Base-by-base conservation (phyloP, 352 stramenopile species). In the Phytophthora kernoviae region DNA sequence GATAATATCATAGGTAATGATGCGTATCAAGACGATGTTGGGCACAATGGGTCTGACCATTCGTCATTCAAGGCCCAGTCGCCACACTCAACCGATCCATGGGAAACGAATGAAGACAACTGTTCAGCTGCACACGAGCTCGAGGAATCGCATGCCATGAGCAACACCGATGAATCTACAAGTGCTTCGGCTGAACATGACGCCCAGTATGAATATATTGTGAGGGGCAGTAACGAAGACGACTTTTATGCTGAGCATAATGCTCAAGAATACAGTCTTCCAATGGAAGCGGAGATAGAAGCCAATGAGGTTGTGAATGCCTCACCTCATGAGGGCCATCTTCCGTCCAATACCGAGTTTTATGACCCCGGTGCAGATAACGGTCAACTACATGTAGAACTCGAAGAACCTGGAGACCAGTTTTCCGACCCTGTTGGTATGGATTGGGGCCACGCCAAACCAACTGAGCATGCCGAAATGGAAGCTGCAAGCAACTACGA, bases 361-460 rank as follows among this genome's bases (percentile, higher is more conserved):
- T 10, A 24, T 9, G 32, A 14, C 11, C 17, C 44, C 18, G 17
- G 12, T n/a, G 36, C 10, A 3, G 10, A 26, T 10, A 24, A 5
- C 37, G 0, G 1, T 3, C 1, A 1, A 17, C 21, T 11, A 20
- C 46, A 52, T 14, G 40, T 53, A 20, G 17, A 9, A 5, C 17
- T 47, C 18, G 42, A 63, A 37, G 21, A 49, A 18, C 9, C 37
- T 10, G 32, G 32, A 12, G 37, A 1, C 33, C 0, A 24, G 21
- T 20, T 4, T 18, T 12, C 14, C 2, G 17, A 5, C 21, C 24
- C 47, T 9, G 27, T 7, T 33, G 20, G 54, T 26, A 30, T 37
- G 20, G 44, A 58, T 22, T 68, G 59, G 59, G 49, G n/a, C 12
- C n/a, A 41, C 2, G 27, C 4, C 4, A 33, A 61, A 3, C 45